A percentile compares a stretch with the other conserved stretches of the same genome.
Evolutionary conservation across 129 eudicot genomes (phyloP).

Genomic region (Flaveria robusta): DNA sequence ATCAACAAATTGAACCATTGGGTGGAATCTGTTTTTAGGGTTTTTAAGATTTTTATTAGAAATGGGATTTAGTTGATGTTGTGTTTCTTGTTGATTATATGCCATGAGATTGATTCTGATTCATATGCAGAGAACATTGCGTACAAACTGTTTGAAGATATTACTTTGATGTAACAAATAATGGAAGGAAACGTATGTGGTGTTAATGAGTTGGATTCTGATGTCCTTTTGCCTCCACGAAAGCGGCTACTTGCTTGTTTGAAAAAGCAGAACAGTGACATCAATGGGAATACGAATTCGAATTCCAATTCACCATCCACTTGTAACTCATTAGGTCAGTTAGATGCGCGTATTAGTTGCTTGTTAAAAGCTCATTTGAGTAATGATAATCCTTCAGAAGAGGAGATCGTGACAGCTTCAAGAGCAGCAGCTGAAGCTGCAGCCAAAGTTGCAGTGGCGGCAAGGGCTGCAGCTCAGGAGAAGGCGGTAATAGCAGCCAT

Average conservation of each 20-base stretch:
- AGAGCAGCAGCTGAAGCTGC: conserved; percentile 66
- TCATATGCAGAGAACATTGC: conserved; percentile 31
- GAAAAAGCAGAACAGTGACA: conserved; percentile 69
- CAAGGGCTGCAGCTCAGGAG: conserved; percentile 73
- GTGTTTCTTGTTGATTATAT: conserved; percentile 17
- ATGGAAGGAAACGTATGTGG: conserved; percentile 68
- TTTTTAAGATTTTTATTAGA: conserved; percentile 25
- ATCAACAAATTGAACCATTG: background rate
- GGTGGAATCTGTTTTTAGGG: conserved; percentile 29
- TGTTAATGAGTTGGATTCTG: conserved; percentile 61
- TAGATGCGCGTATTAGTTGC: conserved; percentile 49
- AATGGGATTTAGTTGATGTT: conserved; percentile 20
- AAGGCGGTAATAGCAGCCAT: conserved; percentile 77
- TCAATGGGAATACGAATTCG: conserved; percentile 14
- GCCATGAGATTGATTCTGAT: conserved; percentile 33
- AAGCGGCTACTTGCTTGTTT: conserved; percentile 81
- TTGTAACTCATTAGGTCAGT: conserved; percentile 36
- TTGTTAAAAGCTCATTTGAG: conserved; percentile 53
- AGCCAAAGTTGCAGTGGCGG: conserved; percentile 56
- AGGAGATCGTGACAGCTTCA: conserved; percentile 66
- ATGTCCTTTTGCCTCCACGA: conserved; percentile 93
- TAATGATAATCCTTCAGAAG: conserved; percentile 57
- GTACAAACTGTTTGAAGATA: conserved; percentile 20
- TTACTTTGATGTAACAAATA: conserved; percentile 42
- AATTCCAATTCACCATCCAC: conserved; percentile 34